phyloP scores from a whole-genome alignment of 345 rosid species.

The Linum usitatissimum region DNA sequence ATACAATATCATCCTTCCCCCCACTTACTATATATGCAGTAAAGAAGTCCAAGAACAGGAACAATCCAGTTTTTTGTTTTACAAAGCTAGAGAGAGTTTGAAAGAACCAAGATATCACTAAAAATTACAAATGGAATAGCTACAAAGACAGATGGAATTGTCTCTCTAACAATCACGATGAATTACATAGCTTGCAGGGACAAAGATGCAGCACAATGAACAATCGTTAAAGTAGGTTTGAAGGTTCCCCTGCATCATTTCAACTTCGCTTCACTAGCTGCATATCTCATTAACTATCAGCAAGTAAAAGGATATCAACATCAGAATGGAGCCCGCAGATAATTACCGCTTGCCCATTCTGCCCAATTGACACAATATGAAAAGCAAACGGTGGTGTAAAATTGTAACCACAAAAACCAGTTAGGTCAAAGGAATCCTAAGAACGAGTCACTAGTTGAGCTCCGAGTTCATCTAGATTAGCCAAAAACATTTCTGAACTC shows the following conservation, averaged over 20 bases:
- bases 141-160: not conserved
- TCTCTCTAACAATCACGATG: not conserved
- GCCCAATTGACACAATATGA: not conserved
- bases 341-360: not conserved
- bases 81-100: not conserved
- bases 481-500: not conserved
- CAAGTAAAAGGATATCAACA: not conserved
- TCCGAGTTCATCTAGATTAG: not conserved
- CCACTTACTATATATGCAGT: not conserved
- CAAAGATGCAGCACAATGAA: not conserved
- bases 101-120: not conserved
- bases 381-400: not conserved
- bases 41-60: not conserved
- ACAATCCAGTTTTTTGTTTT: not conserved
- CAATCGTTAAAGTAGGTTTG: too few relatives aligned
- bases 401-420: not conserved
- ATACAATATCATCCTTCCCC: not conserved
- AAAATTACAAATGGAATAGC: not conserved
- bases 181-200: not conserved
- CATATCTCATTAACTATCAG: not conserved
- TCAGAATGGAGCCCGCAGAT: not conserved
- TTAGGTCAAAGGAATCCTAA: not conserved
- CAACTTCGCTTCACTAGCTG: not conserved
- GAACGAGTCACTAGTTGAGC: not conserved
- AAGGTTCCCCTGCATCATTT: too few relatives aligned